Conservation (phyloP, 176 grass and related monocot species). For the Triticum urartu region DNA sequence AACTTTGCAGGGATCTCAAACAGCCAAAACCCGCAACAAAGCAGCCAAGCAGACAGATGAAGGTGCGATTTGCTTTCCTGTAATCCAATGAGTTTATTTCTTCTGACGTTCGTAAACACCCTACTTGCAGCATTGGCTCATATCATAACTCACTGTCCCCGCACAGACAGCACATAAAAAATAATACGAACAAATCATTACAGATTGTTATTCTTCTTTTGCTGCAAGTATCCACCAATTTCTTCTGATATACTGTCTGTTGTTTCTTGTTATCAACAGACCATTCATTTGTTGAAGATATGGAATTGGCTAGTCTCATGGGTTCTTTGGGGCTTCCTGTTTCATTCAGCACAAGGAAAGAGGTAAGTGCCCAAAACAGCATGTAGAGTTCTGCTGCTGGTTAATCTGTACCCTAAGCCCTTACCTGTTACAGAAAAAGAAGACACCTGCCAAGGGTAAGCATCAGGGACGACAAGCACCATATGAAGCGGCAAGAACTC, state of each 20-base stretch:
- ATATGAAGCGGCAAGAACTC: constrained; percentile 32
- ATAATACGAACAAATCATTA: not conserved
- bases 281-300: constrained; percentile 48
- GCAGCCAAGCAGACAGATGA: constrained; percentile 16
- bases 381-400: not conserved
- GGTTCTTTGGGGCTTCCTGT: constrained; percentile 88
- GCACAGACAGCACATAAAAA: not conserved
- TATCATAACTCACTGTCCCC: not conserved
- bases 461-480: constrained; percentile 43
- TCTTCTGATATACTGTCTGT: constrained; percentile 29
- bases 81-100: not conserved
- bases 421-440: constrained; percentile 53
- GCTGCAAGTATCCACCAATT: not conserved
- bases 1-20: constrained; percentile 36
- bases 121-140: not conserved
- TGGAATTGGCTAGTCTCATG: constrained; percentile 79
- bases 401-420: constrained; percentile 20
- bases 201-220: constrained; percentile 11
- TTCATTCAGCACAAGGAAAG: constrained; percentile 79
- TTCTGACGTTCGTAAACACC: not conserved
- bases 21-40: constrained; percentile 9
- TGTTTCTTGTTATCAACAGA: constrained; percentile 30
- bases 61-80: constrained; percentile 28
- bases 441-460: constrained; percentile 34
- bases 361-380: constrained; percentile 36